Base-by-base conservation (phyloP, 2,329 filamentous ascomycete species). In the Aspergillus sojae region DNA sequence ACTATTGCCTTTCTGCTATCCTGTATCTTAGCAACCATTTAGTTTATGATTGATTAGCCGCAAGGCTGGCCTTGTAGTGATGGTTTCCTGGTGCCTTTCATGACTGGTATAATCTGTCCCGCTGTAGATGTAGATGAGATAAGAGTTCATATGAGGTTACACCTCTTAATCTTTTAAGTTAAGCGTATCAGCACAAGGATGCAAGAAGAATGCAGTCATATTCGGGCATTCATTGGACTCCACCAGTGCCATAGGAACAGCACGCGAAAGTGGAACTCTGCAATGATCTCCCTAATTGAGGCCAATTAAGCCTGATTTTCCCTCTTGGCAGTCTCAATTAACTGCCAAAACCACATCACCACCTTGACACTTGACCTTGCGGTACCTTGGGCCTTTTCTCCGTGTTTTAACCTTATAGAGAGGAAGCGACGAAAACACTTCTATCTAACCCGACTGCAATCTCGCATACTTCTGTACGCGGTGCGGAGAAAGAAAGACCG, bases 21-120 rank as follows among this genome's bases (percentile, higher is more conserved):
- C 68, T 78, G 75, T 78, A 78, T 77, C 75, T 77, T 78, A 78
- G 73, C 75, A 72, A 74, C 70, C 69, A 75, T 77, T 77, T 77
- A 77, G 72, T 71, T 77, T 73, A 77, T 70, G 75, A 78, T 72
- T 70, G 75, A 78, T 72, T 74, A 72, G 70, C 69, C 68, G 64
- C 62, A 70, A 70, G 69, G 69, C 68, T 70, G 65, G 65, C 63
- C 68, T 70, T 70, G 67, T 69, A 66, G 55, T 67, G 50, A 43
- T 9, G 28, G 46, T 62, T 46, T 50, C 46, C 46, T 4, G 23
- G 46, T 11, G 46, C 48, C 58, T 60, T 34, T 50, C 57, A 23
- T 59, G 32, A 34, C 58, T 26, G 26, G 28, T 57, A 54, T 5
- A 41, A n/a, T n/a, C 5, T 48, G 12, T 28, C 19, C 21, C 39